Evolutionary conservation across 805 yeast genomes (phyloP).

Genomic region (Ogataea polymorpha): DNA sequence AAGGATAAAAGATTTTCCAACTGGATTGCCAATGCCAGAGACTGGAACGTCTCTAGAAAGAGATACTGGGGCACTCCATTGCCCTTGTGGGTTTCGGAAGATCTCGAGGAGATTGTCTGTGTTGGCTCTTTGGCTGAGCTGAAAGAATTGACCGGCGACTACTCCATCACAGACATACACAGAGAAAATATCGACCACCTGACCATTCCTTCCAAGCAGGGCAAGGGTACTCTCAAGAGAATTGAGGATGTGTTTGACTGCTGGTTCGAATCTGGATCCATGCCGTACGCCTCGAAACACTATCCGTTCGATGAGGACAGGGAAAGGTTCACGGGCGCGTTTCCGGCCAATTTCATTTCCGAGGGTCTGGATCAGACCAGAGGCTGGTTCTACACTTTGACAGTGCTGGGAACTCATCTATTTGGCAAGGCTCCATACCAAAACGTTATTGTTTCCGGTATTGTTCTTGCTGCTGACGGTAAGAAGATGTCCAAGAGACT

Average conservation of each 20-base stretch:
- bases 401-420: constrained; percentile 92
- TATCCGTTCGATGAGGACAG: constrained; percentile 88
- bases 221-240: constrained; percentile 85
- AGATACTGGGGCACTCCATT: constrained; percentile 99
- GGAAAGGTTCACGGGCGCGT: constrained; percentile 65
- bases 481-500: constrained; percentile 98
- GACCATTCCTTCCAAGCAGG: constrained; percentile 88
- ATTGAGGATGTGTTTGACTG: constrained; percentile 98
- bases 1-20: constrained; percentile 95
- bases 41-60: constrained; percentile 98
- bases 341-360: constrained; percentile 97
- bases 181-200: constrained; percentile 89
- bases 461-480: constrained; percentile 96
- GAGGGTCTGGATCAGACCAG: constrained; percentile 99
- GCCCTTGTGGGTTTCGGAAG: constrained; percentile 97
- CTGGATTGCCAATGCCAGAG: constrained; percentile 99
- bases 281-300: constrained; percentile 97
- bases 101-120: constrained; percentile 88
- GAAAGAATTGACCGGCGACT: constrained; percentile 76
- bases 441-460: constrained; percentile 94
- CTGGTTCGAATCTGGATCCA: constrained; percentile 99
- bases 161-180: constrained; percentile 84
- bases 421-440: constrained; percentile 91
- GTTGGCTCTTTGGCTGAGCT: constrained; percentile 89
- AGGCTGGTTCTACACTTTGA: constrained; percentile 98